Evolutionary conservation across 352 stramenopile species (phyloP).

Genomic region (Halophytophthora polymorphica): DNA sequence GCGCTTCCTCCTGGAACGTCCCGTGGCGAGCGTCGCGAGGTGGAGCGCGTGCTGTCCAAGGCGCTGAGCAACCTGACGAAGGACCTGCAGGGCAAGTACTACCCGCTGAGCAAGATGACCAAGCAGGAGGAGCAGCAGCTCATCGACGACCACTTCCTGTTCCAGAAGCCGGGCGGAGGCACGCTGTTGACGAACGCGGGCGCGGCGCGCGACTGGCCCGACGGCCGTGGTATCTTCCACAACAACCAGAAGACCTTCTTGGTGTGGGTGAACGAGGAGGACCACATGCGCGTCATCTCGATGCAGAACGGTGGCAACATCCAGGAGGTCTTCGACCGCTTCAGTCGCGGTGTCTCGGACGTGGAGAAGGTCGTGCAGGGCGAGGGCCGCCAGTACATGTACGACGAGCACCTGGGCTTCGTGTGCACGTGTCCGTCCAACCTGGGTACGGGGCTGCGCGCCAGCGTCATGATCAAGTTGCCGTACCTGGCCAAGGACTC

Average conservation of each 20-base stretch:
- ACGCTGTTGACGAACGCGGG: conserved; percentile 70
- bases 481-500: conserved; percentile 55
- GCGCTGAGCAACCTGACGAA: conserved; percentile 66
- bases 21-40: conserved; percentile 53
- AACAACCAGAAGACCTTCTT: conserved; percentile 87
- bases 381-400: conserved; percentile 65
- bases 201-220: conserved; percentile 82
- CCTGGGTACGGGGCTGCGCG: conserved; percentile 63
- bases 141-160: conserved; percentile 86
- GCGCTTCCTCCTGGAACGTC: conserved; percentile 75
- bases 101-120: conserved; percentile 79
- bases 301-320: conserved; percentile 85
- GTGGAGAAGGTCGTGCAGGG: conserved; percentile 58
- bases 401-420: conserved; percentile 66
- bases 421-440: conserved; percentile 71
- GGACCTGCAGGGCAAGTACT: conserved; percentile 74
- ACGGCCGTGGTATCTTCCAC: conserved; percentile 87
- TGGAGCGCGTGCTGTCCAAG: conserved; percentile 74
- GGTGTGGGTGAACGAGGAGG: conserved; percentile 76
- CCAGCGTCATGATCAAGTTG: conserved; percentile 72
- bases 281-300: conserved; percentile 79
- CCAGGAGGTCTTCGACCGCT: conserved; percentile 81
- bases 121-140: conserved; percentile 85
- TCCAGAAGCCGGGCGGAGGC: conserved; percentile 84
- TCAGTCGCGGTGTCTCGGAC: conserved; percentile 58